Evolutionary conservation across 2,329 filamentous ascomycete species (phyloP).

Genomic region (Alternaria arbusti): DNA sequence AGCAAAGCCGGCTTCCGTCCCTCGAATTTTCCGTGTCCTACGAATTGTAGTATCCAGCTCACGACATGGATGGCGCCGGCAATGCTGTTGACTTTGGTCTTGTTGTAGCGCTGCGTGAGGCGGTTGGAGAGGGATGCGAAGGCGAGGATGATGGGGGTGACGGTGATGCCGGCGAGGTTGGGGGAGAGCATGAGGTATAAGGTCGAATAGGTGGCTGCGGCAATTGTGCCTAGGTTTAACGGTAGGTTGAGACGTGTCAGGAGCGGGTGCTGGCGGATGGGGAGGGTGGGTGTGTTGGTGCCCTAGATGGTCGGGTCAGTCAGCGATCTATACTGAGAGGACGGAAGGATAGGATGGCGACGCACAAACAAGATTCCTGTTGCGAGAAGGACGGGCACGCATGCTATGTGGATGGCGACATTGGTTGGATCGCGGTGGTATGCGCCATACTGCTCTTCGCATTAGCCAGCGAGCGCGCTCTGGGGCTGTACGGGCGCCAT

Average conservation of each 20-base stretch:
- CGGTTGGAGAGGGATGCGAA: constrained; percentile 77
- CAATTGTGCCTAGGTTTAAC: constrained; percentile 56
- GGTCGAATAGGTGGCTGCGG: constrained; percentile 67
- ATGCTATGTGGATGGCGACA: constrained; percentile 77
- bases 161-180: constrained; percentile 74
- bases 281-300: constrained; percentile 61
- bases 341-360: not conserved
- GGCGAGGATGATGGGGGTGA: constrained; percentile 76
- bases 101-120: constrained; percentile 65
- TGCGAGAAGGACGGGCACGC: constrained; percentile 76
- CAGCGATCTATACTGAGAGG: too few relatives aligned
- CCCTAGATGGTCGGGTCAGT: constrained; percentile 49
- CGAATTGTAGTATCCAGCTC: constrained; percentile 86
- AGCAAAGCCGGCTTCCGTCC: constrained; percentile 84
- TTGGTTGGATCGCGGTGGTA: constrained; percentile 83
- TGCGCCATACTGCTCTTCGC: constrained; percentile 70
- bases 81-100: constrained; percentile 62
- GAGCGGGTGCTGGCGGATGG: constrained; percentile 40
- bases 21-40: constrained; percentile 90
- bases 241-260: constrained; percentile 46
- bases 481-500: not conserved
- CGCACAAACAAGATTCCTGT: constrained; percentile 74
- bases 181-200: constrained; percentile 95
- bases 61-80: constrained; percentile 72
- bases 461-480: not conserved